These are phyloP conservation scores for Aspergillus spinulosporus DNA, from an alignment of 2,329 filamentous ascomycete genomes.

Conservation along the genomic window DNA sequence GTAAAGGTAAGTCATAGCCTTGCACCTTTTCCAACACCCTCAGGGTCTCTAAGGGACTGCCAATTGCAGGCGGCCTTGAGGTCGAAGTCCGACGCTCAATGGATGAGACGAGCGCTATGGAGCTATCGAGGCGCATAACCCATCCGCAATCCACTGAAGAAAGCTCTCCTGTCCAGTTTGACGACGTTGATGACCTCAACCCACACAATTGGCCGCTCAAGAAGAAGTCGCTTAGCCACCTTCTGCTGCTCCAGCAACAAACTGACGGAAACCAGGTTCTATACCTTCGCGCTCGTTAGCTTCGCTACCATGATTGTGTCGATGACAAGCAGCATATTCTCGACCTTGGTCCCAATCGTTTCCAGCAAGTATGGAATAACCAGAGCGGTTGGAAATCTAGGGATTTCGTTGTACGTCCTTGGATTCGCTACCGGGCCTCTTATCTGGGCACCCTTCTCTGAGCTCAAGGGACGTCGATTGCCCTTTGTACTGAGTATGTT, in stretches of 20 bases:
- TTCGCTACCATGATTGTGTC: conserved; percentile 25
- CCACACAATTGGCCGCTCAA: conserved; percentile 7
- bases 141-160: background rate
- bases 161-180: conserved; percentile 4
- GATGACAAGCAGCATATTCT: conserved; percentile 26
- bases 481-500: conserved; percentile 42
- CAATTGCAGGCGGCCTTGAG: background rate
- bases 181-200: conserved; percentile 1
- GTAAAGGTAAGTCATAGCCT: background rate
- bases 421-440: conserved; percentile 32
- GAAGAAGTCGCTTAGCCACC: conserved; percentile 14
- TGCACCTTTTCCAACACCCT: too few species aligned
- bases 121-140: background rate
- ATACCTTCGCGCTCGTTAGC: conserved; percentile 14
- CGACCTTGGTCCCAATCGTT: conserved; percentile 5
- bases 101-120: background rate
- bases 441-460: conserved; percentile 42
- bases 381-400: conserved; percentile 16
- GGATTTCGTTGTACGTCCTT: conserved; percentile 19
- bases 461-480: conserved; percentile 45
- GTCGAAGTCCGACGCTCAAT: background rate
- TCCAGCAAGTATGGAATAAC: conserved; percentile 13
- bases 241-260: background rate
- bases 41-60: background rate
- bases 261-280: conserved; percentile 15